Evolutionary conservation across 257 asterid genomes (phyloP), one percentile per base, ranked within the genome.

Genomic region (Apocynum venetum): DNA sequence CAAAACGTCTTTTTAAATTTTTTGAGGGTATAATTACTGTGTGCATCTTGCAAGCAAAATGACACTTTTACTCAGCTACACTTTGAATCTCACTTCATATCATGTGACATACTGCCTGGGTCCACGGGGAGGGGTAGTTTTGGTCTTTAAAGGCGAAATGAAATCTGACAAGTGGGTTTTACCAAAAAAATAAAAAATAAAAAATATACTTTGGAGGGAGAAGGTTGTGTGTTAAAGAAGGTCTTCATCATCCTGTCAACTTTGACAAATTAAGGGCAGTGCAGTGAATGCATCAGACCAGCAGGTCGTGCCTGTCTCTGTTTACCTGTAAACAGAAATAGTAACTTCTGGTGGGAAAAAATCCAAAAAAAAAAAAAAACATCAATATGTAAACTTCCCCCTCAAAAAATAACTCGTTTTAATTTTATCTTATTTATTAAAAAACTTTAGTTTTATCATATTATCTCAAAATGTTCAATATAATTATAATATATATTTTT

Each of bases 231-330:
- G 80, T 57, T 52, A 44, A 55, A 35, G 52, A 74, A 55, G 71
- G 12, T 38, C 74, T 57, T 79, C 51, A 56, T 70, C 79, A 46
- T 51, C 69, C 83, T 80, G 87, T 59, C 75, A 85, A 85, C 83
- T 89, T 89, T 87, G 93, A 88, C 87, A 86, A 88, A 84, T 79
- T 80, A 83, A 84, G 88, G 87, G 82, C 84, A 78, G 67, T 83
- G 79, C 86, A 87, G 87, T 89, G 85, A 91, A 83, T 86, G 78
- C 81, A 68, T 76, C 84, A 88, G 89, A 74, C 78, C 64, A 49
- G 85, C 89, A 75, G 81, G 74, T 31, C 80, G 82, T 82, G 86
- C 80, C 73, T 43, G 51, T 38, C 73, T 47, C 77, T 44, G 81
- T 48, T 74, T 73, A 48, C 77, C 35, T 38, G 8, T 35, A 4